Evolutionary conservation across 2,329 filamentous ascomycete species (phyloP).

Genomic region (Fusarium coffeatum): DNA sequence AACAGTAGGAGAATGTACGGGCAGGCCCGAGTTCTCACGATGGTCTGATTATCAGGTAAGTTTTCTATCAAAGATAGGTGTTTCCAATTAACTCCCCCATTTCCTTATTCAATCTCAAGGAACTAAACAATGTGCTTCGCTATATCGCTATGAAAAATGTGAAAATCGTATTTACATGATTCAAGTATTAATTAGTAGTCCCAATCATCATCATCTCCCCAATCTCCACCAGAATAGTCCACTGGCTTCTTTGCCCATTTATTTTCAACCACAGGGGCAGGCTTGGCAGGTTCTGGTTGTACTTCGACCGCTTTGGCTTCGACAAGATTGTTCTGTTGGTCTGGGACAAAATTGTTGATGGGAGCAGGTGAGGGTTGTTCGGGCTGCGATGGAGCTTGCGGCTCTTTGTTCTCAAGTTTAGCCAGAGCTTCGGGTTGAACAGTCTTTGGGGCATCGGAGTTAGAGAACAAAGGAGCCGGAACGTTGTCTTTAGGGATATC

Average conservation of each 20-base stretch:
- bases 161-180: not conserved
- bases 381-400: constrained; percentile 5
- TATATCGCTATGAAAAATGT: constrained; percentile 23
- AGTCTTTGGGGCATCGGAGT: constrained; percentile 4
- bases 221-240: constrained; percentile 45
- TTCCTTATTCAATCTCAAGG: constrained; percentile 16
- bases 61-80: constrained; percentile 2
- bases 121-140: constrained; percentile 11
- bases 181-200: constrained; percentile 38
- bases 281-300: not conserved
- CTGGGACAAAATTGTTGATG: not conserved
- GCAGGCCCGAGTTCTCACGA: not conserved
- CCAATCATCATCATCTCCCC: constrained; percentile 46
- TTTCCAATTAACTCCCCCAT: not conserved
- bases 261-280: constrained; percentile 23
- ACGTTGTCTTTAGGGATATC: not conserved
- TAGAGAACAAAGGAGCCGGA: constrained; percentile 23
- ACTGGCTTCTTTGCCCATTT: constrained; percentile 45
- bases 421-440: constrained; percentile 4
- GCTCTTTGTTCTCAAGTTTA: constrained; percentile 7
- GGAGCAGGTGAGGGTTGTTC: constrained; percentile 8
- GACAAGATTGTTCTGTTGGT: constrained; percentile 6
- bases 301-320: not conserved
- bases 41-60: not conserved
- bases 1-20: not conserved